Conservation (phyloP, 805 yeast species). For the Alloascoidea africana region DNA sequence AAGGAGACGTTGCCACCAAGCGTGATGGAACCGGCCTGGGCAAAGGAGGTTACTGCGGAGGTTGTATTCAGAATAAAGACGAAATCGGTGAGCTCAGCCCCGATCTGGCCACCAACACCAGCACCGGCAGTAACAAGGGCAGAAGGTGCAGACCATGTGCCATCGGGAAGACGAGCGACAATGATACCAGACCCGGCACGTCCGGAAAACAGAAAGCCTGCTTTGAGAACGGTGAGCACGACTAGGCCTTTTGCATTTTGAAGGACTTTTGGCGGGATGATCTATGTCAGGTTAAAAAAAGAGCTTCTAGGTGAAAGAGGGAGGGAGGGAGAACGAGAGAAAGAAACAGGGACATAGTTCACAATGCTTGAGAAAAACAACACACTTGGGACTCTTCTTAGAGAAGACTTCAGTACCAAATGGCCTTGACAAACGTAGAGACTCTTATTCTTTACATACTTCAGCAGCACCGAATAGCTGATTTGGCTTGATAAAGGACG, state of each 20-base stretch:
- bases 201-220: slow-evolving; percentile 92
- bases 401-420: too few species aligned
- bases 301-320: slow-evolving; percentile 3
- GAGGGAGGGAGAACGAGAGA: background rate
- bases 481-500: slow-evolving; percentile 88
- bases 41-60: slow-evolving; percentile 85
- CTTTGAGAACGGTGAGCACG: slow-evolving; percentile 84
- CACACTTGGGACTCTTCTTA: too few species aligned
- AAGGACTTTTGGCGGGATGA: slow-evolving; percentile 80
- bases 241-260: slow-evolving; percentile 90
- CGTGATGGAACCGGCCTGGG: slow-evolving; percentile 88
- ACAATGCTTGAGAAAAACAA: too few species aligned
- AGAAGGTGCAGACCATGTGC: slow-evolving; percentile 94
- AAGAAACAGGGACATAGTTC: too few species aligned
- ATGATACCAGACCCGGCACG: slow-evolving; percentile 96
- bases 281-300: slow-evolving; percentile 17
- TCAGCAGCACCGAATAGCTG: slow-evolving; percentile 78
- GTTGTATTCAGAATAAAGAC: slow-evolving; percentile 80
- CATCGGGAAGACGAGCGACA: slow-evolving; percentile 88
- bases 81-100: slow-evolving; percentile 92
- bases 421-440: too few species aligned
- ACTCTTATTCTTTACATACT: too few species aligned
- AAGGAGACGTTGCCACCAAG: slow-evolving; percentile 90
- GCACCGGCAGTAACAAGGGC: slow-evolving; percentile 96
- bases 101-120: slow-evolving; percentile 97